phyloP scores from a whole-genome alignment of 768 basidiomycete genomes.

The Leccinum aurantiacum region DNA sequence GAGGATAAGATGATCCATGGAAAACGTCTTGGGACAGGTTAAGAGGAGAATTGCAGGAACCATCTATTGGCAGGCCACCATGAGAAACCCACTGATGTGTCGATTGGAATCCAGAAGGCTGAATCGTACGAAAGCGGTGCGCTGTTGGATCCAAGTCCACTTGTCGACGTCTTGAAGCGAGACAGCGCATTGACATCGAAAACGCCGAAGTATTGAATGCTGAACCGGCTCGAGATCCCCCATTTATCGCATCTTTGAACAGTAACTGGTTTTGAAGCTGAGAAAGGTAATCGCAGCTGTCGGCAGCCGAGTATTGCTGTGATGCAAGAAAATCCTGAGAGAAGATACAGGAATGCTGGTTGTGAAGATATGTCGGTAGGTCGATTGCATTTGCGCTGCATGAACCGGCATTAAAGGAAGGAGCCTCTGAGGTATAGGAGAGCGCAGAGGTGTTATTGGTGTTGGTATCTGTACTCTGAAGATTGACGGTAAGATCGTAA shows the following conservation, averaged over 20 bases:
- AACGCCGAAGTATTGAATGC: constrained; percentile 16
- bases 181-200: constrained; percentile 34
- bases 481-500: constrained; percentile 5
- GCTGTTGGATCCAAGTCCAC: constrained; percentile 18
- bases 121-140: constrained; percentile 10
- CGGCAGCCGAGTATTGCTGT: constrained; percentile 8
- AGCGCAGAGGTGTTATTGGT: constrained; percentile 1
- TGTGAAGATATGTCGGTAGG: constrained; percentile 9
- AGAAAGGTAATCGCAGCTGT: constrained; percentile 13
- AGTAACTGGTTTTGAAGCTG: constrained; percentile 14
- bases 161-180: constrained; percentile 31
- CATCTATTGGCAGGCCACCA: constrained; percentile 10
- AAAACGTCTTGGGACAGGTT: constrained; percentile 32
- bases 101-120: constrained; percentile 18
- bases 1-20: constrained; percentile 29
- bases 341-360: constrained; percentile 2
- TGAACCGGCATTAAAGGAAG: not conserved
- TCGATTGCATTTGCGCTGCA: not conserved
- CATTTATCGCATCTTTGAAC: constrained; percentile 16
- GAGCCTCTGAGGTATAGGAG: constrained; percentile 8
- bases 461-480: constrained; percentile 3
- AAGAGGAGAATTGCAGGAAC: constrained; percentile 12
- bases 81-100: constrained; percentile 14
- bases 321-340: constrained; percentile 12
- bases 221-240: constrained; percentile 12